Conservation (phyloP, 768 basidiomycete species). For the Lactarius trivialis region DNA sequence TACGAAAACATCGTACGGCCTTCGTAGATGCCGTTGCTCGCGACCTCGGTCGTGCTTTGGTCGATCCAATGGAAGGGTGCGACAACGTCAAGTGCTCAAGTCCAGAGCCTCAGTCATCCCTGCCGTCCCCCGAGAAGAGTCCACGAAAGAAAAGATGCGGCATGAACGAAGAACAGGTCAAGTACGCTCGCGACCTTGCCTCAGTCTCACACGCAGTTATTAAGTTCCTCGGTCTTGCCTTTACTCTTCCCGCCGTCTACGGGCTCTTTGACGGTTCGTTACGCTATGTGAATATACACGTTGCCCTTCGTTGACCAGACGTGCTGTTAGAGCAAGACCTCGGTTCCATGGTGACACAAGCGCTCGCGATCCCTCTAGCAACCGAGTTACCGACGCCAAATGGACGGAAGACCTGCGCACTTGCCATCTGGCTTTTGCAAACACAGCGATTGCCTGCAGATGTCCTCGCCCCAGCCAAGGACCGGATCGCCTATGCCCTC, state of each 20-base stretch:
- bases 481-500: slow-evolving; percentile 64
- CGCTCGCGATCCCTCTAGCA: slow-evolving; percentile 68
- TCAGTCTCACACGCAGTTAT: slow-evolving; percentile 66
- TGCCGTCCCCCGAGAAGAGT: slow-evolving; percentile 67
- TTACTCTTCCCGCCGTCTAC: slow-evolving; percentile 53
- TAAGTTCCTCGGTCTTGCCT: slow-evolving; percentile 53
- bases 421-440: slow-evolving; percentile 71
- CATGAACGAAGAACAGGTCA: slow-evolving; percentile 71
- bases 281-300: slow-evolving; percentile 13
- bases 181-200: slow-evolving; percentile 72
- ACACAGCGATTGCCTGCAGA: slow-evolving; percentile 57
- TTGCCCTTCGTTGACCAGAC: slow-evolving; percentile 16
- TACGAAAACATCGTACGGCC: slow-evolving; percentile 45
- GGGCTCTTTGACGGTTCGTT: slow-evolving; percentile 55
- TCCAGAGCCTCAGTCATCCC: slow-evolving; percentile 19
- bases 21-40: slow-evolving; percentile 58
- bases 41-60: slow-evolving; percentile 59
- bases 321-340: slow-evolving; percentile 48
- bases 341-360: slow-evolving; percentile 48
- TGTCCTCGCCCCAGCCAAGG: slow-evolving; percentile 54
- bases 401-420: slow-evolving; percentile 76
- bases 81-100: slow-evolving; percentile 2
- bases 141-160: slow-evolving; percentile 59
- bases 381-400: slow-evolving; percentile 70
- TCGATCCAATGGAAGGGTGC: slow-evolving; percentile 41